These are phyloP conservation scores for Irpex sp. DNA, from an alignment of 1,284 basidiomycete species.

Conservation along the genomic window DNA sequence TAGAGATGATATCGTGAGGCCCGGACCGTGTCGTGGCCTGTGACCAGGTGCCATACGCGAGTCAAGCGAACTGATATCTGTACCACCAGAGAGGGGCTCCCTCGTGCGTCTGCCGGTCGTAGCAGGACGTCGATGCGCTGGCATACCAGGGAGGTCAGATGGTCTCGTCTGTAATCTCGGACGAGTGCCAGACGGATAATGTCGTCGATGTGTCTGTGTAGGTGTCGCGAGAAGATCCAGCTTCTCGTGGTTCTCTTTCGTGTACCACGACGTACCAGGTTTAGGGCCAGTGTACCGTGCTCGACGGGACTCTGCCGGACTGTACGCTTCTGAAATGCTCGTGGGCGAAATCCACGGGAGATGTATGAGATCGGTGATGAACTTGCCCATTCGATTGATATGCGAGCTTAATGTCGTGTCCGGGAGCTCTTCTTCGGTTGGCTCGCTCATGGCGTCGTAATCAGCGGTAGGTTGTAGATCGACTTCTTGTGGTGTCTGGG, in stretches of 20 bases:
- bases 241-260: constrained; percentile 21
- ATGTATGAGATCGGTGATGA: constrained; percentile 26
- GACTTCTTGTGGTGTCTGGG: constrained; percentile 20
- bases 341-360: constrained; percentile 30
- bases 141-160: not conserved
- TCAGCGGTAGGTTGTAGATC: constrained; percentile 26
- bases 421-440: constrained; percentile 14
- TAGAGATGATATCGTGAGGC: not conserved
- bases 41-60: not conserved
- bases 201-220: not conserved
- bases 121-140: not conserved
- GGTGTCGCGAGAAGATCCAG: constrained; percentile 27
- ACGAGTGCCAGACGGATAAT: not conserved
- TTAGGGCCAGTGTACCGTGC: constrained; percentile 20
- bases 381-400: constrained; percentile 25
- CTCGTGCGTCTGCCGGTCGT: not conserved
- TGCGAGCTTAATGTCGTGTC: constrained; percentile 29
- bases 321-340: constrained; percentile 27
- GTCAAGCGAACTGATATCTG: not conserved
- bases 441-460: constrained; percentile 29
- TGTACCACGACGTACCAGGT: constrained; percentile 29
- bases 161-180: not conserved
- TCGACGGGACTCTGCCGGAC: constrained; percentile 23
- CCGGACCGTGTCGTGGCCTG: not conserved
- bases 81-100: not conserved